Evolutionary conservation across 257 asterid genomes (phyloP).

Genomic region (Avicennia marina): DNA sequence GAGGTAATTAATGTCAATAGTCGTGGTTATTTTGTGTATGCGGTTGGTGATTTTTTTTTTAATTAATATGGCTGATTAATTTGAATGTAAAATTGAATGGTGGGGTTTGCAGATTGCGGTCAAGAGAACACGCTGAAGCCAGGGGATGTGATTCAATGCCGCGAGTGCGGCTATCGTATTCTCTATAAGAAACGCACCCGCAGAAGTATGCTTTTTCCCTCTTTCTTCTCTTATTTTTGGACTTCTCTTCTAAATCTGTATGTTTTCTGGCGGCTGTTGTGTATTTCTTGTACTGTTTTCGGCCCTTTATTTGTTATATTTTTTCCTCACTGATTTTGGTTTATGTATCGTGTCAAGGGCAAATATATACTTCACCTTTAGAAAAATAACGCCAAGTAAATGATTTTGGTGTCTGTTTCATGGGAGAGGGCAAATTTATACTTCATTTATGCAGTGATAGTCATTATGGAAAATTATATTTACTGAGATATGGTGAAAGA

Average conservation of each 20-base stretch:
- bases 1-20: conserved; percentile 31
- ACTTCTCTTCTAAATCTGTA: background rate
- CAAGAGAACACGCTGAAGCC: conserved; percentile 80
- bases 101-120: conserved; percentile 88
- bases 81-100: too few species aligned
- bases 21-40: background rate
- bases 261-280: background rate
- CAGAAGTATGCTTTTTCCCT: conserved; percentile 40
- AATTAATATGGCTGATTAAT: background rate
- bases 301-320: background rate
- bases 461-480: background rate
- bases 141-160: conserved; percentile 85
- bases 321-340: background rate
- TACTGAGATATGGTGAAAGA: background rate
- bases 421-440: background rate
- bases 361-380: too few species aligned
- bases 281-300: conserved; percentile 1
- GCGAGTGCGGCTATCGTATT: conserved; percentile 87
- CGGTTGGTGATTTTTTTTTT: background rate
- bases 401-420: too few species aligned
- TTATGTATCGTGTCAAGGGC: too few species aligned
- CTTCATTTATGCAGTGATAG: background rate
- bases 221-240: too few species aligned
- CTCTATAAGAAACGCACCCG: conserved; percentile 94
- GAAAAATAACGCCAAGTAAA: too few species aligned